phyloP scores from a whole-genome alignment of 1,139 yeast species.

The Pichiaceae sp. region DNA sequence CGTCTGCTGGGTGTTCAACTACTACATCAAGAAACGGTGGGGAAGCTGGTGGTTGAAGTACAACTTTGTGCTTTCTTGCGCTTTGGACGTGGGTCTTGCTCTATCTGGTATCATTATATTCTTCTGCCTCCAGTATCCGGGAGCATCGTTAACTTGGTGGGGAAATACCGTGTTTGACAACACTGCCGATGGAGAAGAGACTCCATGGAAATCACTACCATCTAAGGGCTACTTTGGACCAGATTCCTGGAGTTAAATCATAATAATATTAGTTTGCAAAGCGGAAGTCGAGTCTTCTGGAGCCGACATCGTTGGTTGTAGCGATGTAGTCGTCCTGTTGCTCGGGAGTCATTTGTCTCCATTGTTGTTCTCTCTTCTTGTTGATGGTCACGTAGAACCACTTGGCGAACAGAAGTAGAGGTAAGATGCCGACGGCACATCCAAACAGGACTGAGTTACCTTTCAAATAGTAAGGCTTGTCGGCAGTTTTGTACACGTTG shows the following conservation, averaged over 20 bases:
- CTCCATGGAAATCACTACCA: slow-evolving; percentile 3
- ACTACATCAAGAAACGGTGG: slow-evolving; percentile 36
- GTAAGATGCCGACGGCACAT: slow-evolving; percentile 24
- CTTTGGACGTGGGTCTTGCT: slow-evolving; percentile 46
- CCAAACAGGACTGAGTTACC: slow-evolving; percentile 44
- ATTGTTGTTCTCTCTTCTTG: slow-evolving; percentile 31
- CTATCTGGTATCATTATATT: slow-evolving; percentile 37
- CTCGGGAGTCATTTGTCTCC: slow-evolving; percentile 40
- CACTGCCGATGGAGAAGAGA: slow-evolving; percentile 12
- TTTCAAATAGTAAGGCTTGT: slow-evolving; percentile 47
- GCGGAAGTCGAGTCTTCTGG: slow-evolving; percentile 45
- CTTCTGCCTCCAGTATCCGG: slow-evolving; percentile 26
- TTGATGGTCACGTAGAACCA: slow-evolving; percentile 41
- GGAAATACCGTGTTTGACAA: slow-evolving; percentile 34
- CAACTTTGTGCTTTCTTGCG: slow-evolving; percentile 48
- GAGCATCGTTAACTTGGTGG: slow-evolving; percentile 48
- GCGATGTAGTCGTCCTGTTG: slow-evolving; percentile 37
- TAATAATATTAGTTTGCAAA: slow-evolving; percentile 18
- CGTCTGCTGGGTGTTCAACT: too few relatives aligned
- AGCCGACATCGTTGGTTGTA: slow-evolving; percentile 42
- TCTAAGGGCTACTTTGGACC: slow-evolving; percentile 5
- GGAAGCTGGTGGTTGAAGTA: slow-evolving; percentile 62
- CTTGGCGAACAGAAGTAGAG: slow-evolving; percentile 23
- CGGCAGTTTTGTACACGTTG: slow-evolving; percentile 47
- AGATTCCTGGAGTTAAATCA: slow-evolving; percentile 2